Base-by-base conservation (phyloP, 2,329 filamentous ascomycete species). In the Fusarium solani-melongenae region DNA sequence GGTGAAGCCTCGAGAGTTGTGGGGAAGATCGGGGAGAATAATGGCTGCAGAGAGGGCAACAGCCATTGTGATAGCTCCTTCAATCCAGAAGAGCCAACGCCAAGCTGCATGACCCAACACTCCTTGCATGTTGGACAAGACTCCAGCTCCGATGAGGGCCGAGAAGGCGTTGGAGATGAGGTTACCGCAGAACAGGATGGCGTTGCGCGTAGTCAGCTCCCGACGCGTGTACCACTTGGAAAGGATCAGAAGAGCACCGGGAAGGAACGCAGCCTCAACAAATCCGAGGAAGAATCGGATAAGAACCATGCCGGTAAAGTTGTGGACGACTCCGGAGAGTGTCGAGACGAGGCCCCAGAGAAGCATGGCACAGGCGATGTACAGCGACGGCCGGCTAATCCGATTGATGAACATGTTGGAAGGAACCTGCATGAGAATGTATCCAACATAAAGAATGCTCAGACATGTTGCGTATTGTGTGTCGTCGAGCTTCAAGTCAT, bases 161-260 rank as follows among this genome's bases (percentile, higher is more conserved):
- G 88, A 89, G 75, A 91, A 91, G 61, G 88, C 88, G 56, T 89
- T 89, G 53, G 89, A 89, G 72, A 91, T 86, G 70, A 90, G 85
- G 76, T 89, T 90, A 2, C 88, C 88, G 69, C 88, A 88, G 80
- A 90, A 91, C 24, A 91, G 80, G 33, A 91, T 85, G 64, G 88
- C 88, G 73, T 90, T 89, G 60, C 88, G 82, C 62, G 82, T 81
- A 15, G 86, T 85, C 69, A 91, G 76, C 80, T 90, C 88, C 58
- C 87, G 86, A 56, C 90, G 86, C 2, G 90, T 92, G 80, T 93
- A 93, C 87, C 90, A 93, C 74, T 91, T 90, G 0, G 89, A 90
- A 22, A 92, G 84, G 53, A 92, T 89, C 49, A 92, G 84, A 12
- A 92, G 84, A 0, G 89, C 89, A 46, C 91, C 91, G 0, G 91